Conservation (phyloP, 2,329 filamentous ascomycete genomes). For the Chalara sp. region DNA sequence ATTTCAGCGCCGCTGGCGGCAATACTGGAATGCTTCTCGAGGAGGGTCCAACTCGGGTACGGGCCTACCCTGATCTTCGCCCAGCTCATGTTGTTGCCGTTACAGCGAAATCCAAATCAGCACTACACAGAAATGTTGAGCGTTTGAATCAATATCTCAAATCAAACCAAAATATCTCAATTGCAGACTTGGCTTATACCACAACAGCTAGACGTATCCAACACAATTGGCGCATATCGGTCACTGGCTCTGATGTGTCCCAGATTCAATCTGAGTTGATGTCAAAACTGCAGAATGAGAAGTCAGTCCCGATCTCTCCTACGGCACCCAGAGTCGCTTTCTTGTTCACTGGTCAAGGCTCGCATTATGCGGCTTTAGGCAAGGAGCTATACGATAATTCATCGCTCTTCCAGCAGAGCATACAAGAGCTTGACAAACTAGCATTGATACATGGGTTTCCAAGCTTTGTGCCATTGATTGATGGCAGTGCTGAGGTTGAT, state of each 20-base stretch:
- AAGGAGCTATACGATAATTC: conserved; percentile 20
- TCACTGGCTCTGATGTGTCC: conserved; percentile 32
- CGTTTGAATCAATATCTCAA: conserved; percentile 6
- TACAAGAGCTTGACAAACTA: conserved; percentile 8
- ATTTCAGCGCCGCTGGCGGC: conserved; percentile 37
- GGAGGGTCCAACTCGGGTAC: conserved; percentile 27
- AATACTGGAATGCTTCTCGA: conserved; percentile 26
- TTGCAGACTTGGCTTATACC: conserved; percentile 9
- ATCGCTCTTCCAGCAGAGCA: conserved; percentile 24
- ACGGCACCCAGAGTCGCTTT: conserved; percentile 29
- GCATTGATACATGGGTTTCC: conserved; percentile 6
- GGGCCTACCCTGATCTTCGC: conserved; percentile 32
- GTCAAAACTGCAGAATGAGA: not conserved
- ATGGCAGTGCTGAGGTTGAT: conserved; percentile 21
- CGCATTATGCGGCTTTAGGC: conserved; percentile 19
- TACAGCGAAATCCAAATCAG: conserved; percentile 34
- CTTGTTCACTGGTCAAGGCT: conserved; percentile 38
- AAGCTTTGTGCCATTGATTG: conserved; percentile 28
- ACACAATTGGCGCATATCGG: conserved; percentile 45
- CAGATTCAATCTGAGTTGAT: conserved; percentile 30
- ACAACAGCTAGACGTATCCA: conserved; percentile 42
- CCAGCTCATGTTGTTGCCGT: conserved; percentile 36
- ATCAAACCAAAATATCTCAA: conserved; percentile 1
- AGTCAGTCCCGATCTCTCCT: not conserved
- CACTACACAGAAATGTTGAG: conserved; percentile 8